These are phyloP conservation scores for Cyclotella choctawhatcheeana DNA, from an alignment of 108 stramenopile genomes.

Conservation along the genomic window DNA sequence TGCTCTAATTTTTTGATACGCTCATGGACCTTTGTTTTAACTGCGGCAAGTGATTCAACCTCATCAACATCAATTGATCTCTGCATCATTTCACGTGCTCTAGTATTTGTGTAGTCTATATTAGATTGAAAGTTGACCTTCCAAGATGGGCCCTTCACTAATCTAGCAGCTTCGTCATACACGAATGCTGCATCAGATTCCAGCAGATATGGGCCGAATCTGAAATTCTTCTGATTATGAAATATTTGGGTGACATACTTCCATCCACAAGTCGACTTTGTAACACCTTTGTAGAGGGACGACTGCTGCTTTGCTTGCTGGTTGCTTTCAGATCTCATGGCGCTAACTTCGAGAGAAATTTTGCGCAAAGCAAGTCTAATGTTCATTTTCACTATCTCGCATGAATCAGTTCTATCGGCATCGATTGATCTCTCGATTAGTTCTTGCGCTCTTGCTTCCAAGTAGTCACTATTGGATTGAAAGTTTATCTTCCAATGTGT, in stretches of 20 bases:
- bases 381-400: neutral
- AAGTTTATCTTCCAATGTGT: neutral
- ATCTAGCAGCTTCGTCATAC: neutral
- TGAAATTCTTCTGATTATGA: neutral
- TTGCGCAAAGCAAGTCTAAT: neutral
- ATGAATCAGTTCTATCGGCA: neutral
- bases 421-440: neutral
- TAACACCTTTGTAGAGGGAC: neutral
- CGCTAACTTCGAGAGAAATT: neutral
- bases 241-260: neutral
- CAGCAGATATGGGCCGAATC: neutral
- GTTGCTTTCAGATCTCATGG: too few species aligned
- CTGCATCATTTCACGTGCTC: neutral
- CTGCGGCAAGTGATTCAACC: neutral
- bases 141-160: neutral
- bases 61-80: neutral
- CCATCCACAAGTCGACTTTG: neutral
- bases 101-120: neutral
- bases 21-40: neutral
- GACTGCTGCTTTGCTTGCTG: too few species aligned
- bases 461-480: neutral
- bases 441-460: neutral
- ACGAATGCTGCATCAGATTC: neutral
- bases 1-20: neutral
- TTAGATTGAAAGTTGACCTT: neutral